Evolutionary conservation across 2,329 filamentous ascomycete genomes (phyloP).

Genomic region (Trichoderma lentiforme): DNA sequence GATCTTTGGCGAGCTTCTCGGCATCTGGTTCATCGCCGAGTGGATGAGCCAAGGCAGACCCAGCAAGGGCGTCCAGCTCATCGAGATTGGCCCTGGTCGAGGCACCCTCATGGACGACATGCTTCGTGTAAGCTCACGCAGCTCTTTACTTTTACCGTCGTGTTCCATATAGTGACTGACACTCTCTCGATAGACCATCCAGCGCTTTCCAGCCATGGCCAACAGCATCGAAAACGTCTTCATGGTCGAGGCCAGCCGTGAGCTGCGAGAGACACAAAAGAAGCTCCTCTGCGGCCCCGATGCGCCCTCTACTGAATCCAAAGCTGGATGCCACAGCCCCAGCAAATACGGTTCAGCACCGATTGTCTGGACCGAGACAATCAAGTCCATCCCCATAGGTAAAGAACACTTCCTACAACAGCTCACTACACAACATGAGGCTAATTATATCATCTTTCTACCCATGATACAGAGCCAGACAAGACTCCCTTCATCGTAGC

Average conservation of each 20-base stretch:
- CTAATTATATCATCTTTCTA: not conserved
- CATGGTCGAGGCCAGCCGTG: conserved; percentile 87
- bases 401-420: conserved; percentile 20
- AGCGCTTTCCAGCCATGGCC: conserved; percentile 75
- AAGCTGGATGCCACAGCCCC: conserved; percentile 68
- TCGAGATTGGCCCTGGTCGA: conserved; percentile 90
- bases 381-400: conserved; percentile 75
- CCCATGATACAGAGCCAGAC: conserved; percentile 48
- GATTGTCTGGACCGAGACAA: conserved; percentile 88
- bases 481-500: conserved; percentile 90
- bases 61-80: conserved; percentile 73
- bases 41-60: conserved; percentile 88
- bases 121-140: conserved; percentile 61
- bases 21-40: conserved; percentile 92
- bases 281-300: conserved; percentile 74
- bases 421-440: not conserved
- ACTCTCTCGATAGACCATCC: conserved; percentile 62
- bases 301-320: conserved; percentile 63
- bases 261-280: conserved; percentile 74
- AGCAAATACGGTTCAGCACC: conserved; percentile 72
- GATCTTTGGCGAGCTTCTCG: conserved; percentile 90
- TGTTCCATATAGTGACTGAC: not conserved
- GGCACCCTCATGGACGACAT: conserved; percentile 98
- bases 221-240: conserved; percentile 82
- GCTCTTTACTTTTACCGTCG: not conserved